These are phyloP conservation scores for Venturia aucupariae DNA, from an alignment of 2,329 filamentous ascomycete species.

Conservation along the genomic window DNA sequence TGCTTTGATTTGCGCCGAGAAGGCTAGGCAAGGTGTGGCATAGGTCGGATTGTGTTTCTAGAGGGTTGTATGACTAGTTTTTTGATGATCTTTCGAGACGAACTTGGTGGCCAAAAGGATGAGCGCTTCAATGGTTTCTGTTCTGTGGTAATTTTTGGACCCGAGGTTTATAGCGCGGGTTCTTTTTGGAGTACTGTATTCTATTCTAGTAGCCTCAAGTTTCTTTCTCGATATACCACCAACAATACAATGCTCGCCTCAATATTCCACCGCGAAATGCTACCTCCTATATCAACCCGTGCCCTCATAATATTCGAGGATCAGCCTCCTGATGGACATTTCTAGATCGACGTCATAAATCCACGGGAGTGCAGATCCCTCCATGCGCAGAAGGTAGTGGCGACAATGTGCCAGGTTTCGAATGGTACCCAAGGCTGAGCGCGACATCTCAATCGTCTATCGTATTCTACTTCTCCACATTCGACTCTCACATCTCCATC, in stretches of 20 bases:
- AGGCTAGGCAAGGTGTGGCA: slow-evolving; percentile 37
- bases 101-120: neutral
- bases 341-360: neutral
- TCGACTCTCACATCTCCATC: neutral
- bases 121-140: neutral
- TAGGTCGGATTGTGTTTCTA: neutral
- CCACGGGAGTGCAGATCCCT: neutral
- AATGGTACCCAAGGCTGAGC: neutral
- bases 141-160: neutral
- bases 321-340: neutral
- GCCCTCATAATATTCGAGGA: neutral
- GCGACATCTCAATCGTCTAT: neutral
- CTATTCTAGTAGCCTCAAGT: neutral
- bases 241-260: neutral
- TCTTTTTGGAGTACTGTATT: neutral
- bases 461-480: neutral
- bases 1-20: slow-evolving; percentile 43
- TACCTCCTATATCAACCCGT: neutral
- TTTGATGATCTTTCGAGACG: neutral
- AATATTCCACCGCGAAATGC: neutral
- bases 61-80: neutral
- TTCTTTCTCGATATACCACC: neutral
- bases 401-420: slow-evolving; percentile 1
- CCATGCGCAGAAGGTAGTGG: neutral
- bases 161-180: neutral